These are phyloP conservation scores for Avena atlantica DNA, from an alignment of 176 grass and related monocot species.

Conservation along the genomic window DNA sequence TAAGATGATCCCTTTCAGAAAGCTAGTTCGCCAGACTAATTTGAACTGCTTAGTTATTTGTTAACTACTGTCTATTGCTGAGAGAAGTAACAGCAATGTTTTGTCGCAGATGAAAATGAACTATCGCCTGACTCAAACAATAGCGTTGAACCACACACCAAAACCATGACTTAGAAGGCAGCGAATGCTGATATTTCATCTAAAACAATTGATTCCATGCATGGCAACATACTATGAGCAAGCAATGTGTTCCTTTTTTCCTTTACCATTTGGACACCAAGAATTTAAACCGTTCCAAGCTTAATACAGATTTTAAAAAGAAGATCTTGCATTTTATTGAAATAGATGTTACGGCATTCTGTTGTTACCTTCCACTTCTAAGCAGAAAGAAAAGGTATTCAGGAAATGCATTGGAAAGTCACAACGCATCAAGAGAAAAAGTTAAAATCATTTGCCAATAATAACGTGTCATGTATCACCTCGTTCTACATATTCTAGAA, in stretches of 20 bases:
- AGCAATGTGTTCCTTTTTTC: background rate
- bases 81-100: background rate
- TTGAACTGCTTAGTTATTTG: background rate
- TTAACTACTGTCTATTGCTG: background rate
- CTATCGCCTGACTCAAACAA: background rate
- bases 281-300: background rate
- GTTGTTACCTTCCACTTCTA: conserved; percentile 12
- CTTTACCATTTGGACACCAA: background rate
- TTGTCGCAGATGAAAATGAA: background rate
- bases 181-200: too few relatives aligned
- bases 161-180: background rate
- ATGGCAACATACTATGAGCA: background rate
- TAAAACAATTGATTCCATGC: background rate
- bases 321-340: background rate
- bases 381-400: background rate
- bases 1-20: background rate
- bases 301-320: background rate
- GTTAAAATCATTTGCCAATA: background rate
- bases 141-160: background rate
- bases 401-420: background rate
- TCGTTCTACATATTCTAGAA: background rate
- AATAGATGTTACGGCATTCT: background rate
- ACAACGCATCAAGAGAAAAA: background rate
- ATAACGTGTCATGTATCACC: background rate
- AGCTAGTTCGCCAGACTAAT: background rate